Evolutionary conservation across 768 basidiomycete genomes (phyloP).

Genomic region (Inosperma sp.): DNA sequence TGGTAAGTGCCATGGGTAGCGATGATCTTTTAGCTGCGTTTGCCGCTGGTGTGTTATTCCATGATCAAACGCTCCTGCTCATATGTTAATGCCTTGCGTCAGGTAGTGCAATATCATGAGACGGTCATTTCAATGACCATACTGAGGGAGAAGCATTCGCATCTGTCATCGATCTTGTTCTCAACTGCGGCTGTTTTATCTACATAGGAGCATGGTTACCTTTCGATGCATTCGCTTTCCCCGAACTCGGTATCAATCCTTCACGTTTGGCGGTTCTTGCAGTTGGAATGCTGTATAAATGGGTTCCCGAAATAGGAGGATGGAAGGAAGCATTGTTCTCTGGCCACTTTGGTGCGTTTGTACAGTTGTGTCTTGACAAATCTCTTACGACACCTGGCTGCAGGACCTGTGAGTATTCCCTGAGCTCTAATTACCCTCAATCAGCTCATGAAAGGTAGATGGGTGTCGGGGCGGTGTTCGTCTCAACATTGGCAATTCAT

Average conservation of each 20-base stretch:
- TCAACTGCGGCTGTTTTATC: constrained; percentile 77
- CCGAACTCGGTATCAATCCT: constrained; percentile 56
- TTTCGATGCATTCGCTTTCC: constrained; percentile 51
- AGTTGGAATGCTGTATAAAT: constrained; percentile 66
- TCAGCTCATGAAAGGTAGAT: constrained; percentile 44
- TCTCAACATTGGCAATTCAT: constrained; percentile 66
- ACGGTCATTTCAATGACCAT: constrained; percentile 74
- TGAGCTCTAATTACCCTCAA: constrained; percentile 2
- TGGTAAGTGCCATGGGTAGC: constrained; percentile 72
- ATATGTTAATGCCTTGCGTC: constrained; percentile 10
- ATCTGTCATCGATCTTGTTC: constrained; percentile 83
- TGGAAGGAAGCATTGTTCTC: constrained; percentile 87
- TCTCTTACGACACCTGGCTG: neutral
- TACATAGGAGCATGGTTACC: constrained; percentile 89
- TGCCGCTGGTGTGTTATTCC: constrained; percentile 54
- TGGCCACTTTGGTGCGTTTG: constrained; percentile 86
- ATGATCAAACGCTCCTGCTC: neutral
- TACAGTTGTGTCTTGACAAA: constrained; percentile 6
- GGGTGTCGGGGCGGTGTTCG: constrained; percentile 91
- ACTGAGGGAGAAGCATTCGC: constrained; percentile 86
- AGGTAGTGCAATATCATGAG: constrained; percentile 92
- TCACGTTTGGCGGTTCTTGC: constrained; percentile 70
- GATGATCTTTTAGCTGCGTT: constrained; percentile 91
- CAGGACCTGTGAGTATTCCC: constrained; percentile 51
- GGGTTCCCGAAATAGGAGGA: constrained; percentile 80